Evolutionary conservation across 768 basidiomycete species (phyloP).

Genomic region (Fibroporia radiculosa): DNA sequence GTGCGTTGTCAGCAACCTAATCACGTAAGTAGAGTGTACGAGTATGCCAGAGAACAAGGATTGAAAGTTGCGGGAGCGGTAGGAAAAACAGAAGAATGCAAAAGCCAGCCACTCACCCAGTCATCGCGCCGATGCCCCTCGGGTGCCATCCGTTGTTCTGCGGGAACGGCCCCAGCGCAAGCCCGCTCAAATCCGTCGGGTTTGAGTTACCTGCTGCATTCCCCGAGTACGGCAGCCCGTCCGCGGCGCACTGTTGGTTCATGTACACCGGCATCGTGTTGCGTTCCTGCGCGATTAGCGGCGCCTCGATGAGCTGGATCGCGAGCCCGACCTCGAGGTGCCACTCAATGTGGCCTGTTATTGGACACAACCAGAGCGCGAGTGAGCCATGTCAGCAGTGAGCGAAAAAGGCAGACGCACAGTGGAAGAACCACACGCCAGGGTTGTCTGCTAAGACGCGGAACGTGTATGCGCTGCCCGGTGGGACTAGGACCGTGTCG

Average conservation of each 20-base stretch:
- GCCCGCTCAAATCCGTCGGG: constrained; percentile 59
- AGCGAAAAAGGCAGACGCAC: constrained; percentile 30
- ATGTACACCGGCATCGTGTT: constrained; percentile 48
- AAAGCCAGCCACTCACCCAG: constrained; percentile 38
- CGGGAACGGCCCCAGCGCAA: constrained; percentile 61
- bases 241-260: constrained; percentile 65
- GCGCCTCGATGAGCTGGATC: constrained; percentile 78
- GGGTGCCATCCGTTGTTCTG: constrained; percentile 68
- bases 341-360: constrained; percentile 76
- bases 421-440: constrained; percentile 83
- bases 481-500: constrained; percentile 78
- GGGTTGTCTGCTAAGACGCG: constrained; percentile 88
- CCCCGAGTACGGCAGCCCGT: constrained; percentile 53
- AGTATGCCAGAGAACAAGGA: background rate
- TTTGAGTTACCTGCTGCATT: constrained; percentile 83
- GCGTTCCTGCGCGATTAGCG: constrained; percentile 55
- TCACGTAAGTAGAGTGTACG: background rate
- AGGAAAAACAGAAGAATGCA: background rate
- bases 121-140: constrained; percentile 71
- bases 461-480: constrained; percentile 59
- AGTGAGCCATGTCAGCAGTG: background rate
- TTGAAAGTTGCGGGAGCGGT: background rate
- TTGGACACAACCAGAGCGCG: constrained; percentile 1
- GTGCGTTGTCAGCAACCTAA: background rate
- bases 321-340: constrained; percentile 82